Conservation (phyloP, 164 flowering plant species). For the Kingdonia uniflora region DNA sequence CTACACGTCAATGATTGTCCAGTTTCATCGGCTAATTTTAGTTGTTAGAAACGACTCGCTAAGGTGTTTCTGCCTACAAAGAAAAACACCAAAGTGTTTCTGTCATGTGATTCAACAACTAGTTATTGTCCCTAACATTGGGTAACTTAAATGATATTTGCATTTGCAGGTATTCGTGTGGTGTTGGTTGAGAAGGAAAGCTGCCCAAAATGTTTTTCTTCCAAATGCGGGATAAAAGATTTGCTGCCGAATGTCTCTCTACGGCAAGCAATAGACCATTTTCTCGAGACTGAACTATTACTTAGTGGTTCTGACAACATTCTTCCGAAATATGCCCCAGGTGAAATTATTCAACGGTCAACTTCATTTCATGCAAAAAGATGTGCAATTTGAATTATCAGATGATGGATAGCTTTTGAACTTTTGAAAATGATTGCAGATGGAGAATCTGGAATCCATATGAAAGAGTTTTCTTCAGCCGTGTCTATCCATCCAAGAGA, state of each 20-base stretch:
- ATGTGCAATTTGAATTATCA: too few species aligned
- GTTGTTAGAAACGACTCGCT: too few species aligned
- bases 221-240: slow-evolving; percentile 43
- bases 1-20: too few species aligned
- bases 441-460: slow-evolving; percentile 79
- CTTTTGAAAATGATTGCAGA: slow-evolving; percentile 20
- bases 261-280: slow-evolving; percentile 61
- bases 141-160: slow-evolving; percentile 2
- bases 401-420: too few species aligned
- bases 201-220: slow-evolving; percentile 63
- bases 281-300: slow-evolving; percentile 47
- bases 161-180: slow-evolving; percentile 42
- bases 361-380: background rate
- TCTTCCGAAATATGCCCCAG: slow-evolving; percentile 48
- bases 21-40: too few species aligned
- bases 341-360: slow-evolving; percentile 14
- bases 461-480: slow-evolving; percentile 34
- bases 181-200: slow-evolving; percentile 37
- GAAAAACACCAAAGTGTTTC: too few species aligned
- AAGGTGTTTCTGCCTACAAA: too few species aligned
- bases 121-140: too few species aligned
- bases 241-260: slow-evolving; percentile 67
- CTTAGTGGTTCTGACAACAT: slow-evolving; percentile 32
- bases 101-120: too few species aligned
- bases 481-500: slow-evolving; percentile 25